phyloP scores from a whole-genome alignment of 306 rosid species.

The Abrus pulchellus region DNA sequence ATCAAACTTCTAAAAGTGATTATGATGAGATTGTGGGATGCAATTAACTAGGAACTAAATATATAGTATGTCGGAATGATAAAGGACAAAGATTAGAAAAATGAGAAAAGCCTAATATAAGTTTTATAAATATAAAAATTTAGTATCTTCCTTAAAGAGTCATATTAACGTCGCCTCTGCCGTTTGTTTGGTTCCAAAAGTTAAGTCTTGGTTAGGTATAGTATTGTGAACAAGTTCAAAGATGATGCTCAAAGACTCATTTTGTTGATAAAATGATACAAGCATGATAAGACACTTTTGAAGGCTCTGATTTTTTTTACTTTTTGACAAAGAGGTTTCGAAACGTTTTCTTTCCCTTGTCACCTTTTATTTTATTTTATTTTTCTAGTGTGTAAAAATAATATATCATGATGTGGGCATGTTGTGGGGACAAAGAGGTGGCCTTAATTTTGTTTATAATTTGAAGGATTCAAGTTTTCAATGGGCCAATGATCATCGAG shows the following conservation, averaged over 20 bases:
- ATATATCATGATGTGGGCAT: conserved; percentile 47
- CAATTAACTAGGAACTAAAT: conserved; percentile 52
- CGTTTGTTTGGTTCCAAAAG: conserved; percentile 65
- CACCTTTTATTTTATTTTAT: conserved; percentile 12
- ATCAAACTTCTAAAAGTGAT: conserved; percentile 58
- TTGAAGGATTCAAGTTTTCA: conserved; percentile 49
- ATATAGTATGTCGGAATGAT: conserved; percentile 65
- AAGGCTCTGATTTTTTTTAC: conserved; percentile 43
- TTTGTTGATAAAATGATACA: conserved; percentile 48
- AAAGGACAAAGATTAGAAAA: conserved; percentile 57
- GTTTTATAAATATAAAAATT: conserved; percentile 18
- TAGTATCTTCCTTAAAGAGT: conserved; percentile 46
- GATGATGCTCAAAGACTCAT: conserved; percentile 51
- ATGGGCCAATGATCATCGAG: conserved; percentile 54
- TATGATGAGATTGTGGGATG: conserved; percentile 59
- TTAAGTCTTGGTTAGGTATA: conserved; percentile 41
- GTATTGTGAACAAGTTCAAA: conserved; percentile 44
- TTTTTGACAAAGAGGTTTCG: conserved; percentile 43
- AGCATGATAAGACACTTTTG: conserved; percentile 61
- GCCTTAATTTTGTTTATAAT: conserved; percentile 48
- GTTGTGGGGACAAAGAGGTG: conserved; percentile 57
- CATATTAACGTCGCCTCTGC: conserved; percentile 39
- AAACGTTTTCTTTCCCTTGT: conserved; percentile 48
- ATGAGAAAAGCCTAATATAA: conserved; percentile 47
- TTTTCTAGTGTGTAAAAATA: neutral